phyloP scores from a whole-genome alignment of 306 rosid species.

The Pueraria montana region DNA sequence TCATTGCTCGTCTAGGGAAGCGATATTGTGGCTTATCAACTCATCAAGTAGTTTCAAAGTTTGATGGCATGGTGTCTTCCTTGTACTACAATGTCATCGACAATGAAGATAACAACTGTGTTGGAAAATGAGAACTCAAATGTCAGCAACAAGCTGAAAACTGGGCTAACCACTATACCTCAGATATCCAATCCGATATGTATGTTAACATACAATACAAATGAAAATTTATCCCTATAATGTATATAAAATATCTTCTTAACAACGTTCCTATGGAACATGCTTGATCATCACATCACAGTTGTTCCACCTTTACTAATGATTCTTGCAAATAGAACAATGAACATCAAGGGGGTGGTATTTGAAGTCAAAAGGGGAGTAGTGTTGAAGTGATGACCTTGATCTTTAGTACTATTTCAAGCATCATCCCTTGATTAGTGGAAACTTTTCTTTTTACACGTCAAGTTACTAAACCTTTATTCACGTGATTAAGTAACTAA shows the following conservation, averaged over 20 bases:
- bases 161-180: slow-evolving; percentile 22
- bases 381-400: background rate
- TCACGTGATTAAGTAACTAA: too few relatives aligned
- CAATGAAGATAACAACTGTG: slow-evolving; percentile 59
- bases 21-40: slow-evolving; percentile 79
- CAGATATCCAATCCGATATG: slow-evolving; percentile 2
- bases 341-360: too few relatives aligned
- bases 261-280: background rate
- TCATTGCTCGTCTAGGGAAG: slow-evolving; percentile 75
- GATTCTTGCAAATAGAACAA: too few relatives aligned
- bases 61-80: slow-evolving; percentile 82
- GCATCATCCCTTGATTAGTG: background rate
- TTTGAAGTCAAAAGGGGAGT: too few relatives aligned
- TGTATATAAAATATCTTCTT: slow-evolving; percentile 38
- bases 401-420: background rate
- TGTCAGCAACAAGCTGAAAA: slow-evolving; percentile 21
- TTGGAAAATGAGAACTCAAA: slow-evolving; percentile 45
- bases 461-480: too few relatives aligned
- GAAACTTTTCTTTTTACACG: background rate
- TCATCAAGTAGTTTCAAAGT: slow-evolving; percentile 81
- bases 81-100: slow-evolving; percentile 79
- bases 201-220: slow-evolving; percentile 19
- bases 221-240: background rate
- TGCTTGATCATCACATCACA: background rate
- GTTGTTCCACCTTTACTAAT: background rate